Percentiles rank a stretch among this genome's conserved stretches.
phyloP scores from a whole-genome alignment of 208 protist species.

The Tetramitus jugosus region DNA sequence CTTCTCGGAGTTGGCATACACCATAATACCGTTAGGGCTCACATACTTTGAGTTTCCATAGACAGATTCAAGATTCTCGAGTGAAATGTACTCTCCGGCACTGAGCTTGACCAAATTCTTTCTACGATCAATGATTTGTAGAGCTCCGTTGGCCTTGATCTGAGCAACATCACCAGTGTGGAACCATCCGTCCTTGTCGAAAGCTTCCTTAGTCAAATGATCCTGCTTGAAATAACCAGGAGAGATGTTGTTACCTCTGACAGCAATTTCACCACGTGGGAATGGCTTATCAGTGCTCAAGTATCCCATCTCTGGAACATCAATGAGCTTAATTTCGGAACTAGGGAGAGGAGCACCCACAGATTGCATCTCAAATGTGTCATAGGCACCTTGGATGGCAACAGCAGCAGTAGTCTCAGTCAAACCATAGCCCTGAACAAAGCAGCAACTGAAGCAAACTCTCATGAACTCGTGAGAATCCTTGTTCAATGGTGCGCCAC shows the following conservation, averaged over 20 bases:
- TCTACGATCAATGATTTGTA: conserved; percentile 2
- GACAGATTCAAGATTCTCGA: conserved; percentile 1
- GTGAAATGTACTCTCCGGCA: conserved; percentile 12
- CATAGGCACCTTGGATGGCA: conserved; percentile 52
- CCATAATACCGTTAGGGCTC: background rate
- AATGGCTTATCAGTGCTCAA: background rate
- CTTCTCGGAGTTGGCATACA: background rate
- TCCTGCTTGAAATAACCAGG: conserved; percentile 54
- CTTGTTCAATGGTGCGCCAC: conserved; percentile 23
- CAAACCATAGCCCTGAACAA: conserved; percentile 70
- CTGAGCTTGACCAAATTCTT: conserved; percentile 21
- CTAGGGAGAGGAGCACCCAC: background rate
- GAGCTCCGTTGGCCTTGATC: background rate
- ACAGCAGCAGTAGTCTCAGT: conserved; percentile 62
- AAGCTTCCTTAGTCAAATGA: conserved; percentile 37
- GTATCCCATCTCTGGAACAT: conserved; percentile 29
- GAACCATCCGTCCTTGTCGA: conserved; percentile 39
- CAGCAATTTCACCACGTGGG: conserved; percentile 29
- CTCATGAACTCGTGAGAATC: conserved; percentile 56
- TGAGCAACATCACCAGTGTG: conserved; percentile 22
- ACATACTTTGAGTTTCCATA: background rate
- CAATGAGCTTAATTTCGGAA: conserved; percentile 17
- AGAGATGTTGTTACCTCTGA: conserved; percentile 42
- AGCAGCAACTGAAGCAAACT: conserved; percentile 49
- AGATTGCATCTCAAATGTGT: conserved; percentile 31